Percentiles rank a stretch among this genome's conserved stretches.
phyloP scores from a whole-genome alignment of 495 filamentous ascomycete genomes.

The Cercophora sp. region DNA sequence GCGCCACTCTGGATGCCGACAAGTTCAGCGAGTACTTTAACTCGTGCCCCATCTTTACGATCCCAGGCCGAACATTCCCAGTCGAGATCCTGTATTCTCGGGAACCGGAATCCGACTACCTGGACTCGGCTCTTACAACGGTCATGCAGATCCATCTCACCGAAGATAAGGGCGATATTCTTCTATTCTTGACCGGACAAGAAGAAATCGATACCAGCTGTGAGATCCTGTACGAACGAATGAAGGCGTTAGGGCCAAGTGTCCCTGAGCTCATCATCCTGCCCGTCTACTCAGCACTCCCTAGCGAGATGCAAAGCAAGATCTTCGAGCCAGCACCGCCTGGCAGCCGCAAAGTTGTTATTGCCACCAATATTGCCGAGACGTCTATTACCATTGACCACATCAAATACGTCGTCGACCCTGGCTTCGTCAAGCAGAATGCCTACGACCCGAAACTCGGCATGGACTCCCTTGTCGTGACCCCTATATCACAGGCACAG shows the following conservation, averaged over 20 bases:
- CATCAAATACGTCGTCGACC: slow-evolving; percentile 96
- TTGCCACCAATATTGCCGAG: slow-evolving; percentile 98
- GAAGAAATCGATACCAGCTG: slow-evolving; percentile 97
- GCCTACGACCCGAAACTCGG: slow-evolving; percentile 95
- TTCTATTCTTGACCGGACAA: slow-evolving; percentile 93
- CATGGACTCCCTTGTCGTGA: slow-evolving; percentile 94
- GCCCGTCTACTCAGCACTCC: slow-evolving; percentile 89
- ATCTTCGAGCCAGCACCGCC: slow-evolving; percentile 93
- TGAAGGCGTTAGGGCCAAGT: slow-evolving; percentile 88
- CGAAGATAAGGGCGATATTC: slow-evolving; percentile 86
- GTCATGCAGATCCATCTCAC: slow-evolving; percentile 98
- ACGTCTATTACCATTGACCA: slow-evolving; percentile 97
- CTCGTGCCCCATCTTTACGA: slow-evolving; percentile 90
- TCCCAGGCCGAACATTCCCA: slow-evolving; percentile 90
- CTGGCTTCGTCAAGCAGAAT: slow-evolving; percentile 96
- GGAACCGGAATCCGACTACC: slow-evolving; percentile 93
- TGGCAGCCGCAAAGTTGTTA: slow-evolving; percentile 89
- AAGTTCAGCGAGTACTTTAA: slow-evolving; percentile 97
- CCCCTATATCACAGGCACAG: slow-evolving; percentile 93
- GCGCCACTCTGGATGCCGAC: slow-evolving; percentile 92
- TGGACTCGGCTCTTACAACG: slow-evolving; percentile 90
- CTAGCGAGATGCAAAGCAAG: slow-evolving; percentile 86
- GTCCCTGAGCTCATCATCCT: slow-evolving; percentile 92
- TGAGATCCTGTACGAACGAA: slow-evolving; percentile 88
- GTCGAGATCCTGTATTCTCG: slow-evolving; percentile 92